Evolutionary conservation across 192 early-diverging fungal species (phyloP), one percentile per base, ranked within the genome.

Genomic region (Backusella macrospora): DNA sequence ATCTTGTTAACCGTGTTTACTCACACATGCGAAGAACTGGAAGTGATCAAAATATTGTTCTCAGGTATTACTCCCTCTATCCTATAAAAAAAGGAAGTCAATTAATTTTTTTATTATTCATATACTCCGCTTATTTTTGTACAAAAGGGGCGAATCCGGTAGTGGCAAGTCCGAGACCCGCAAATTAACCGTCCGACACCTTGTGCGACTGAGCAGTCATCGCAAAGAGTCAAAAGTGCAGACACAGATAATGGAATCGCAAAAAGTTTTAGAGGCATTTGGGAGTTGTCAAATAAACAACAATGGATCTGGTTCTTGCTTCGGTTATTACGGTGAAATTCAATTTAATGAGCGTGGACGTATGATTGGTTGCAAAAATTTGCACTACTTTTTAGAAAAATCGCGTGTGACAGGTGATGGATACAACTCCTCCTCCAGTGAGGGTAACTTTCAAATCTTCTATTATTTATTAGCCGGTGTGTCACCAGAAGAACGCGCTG

Each of bases 301-400:
- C 47, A 92, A 90, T 75, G 78, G 65, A 21, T 88, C 85, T 72
- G 88, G 91, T 1, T 95, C 94, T 21, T 86, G 90, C n/a, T 94
- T 85, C 64, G 92, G 93, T 10, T 85, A 93, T 45, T 98, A 92
- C 86, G 86, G 90, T n/a, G 96, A 99, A 84, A 84, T 94, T 71
- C 97, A 99, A 49, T 99, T 94, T 80, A 91, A 90, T 72, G 90
- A 90, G 45, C 78, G 89, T 21, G 95, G 96, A 38, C 89, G 91
- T 23, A 85, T 99, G 70, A 78, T 93, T 21, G 97, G 97, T 65
- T 79, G 89, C 52, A 99, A 98, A 80, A 80, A 89, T 39, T 77
- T 97, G 21, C 86, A 91, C 34, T 93, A 89, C 73, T 79, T 85
- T 15, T 84, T 93, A 34, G 91, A 92, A 73, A 80, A 84, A 13